phyloP scores from a whole-genome alignment of 2,329 filamentous ascomycete species.

The Seiridium cupressi region DNA sequence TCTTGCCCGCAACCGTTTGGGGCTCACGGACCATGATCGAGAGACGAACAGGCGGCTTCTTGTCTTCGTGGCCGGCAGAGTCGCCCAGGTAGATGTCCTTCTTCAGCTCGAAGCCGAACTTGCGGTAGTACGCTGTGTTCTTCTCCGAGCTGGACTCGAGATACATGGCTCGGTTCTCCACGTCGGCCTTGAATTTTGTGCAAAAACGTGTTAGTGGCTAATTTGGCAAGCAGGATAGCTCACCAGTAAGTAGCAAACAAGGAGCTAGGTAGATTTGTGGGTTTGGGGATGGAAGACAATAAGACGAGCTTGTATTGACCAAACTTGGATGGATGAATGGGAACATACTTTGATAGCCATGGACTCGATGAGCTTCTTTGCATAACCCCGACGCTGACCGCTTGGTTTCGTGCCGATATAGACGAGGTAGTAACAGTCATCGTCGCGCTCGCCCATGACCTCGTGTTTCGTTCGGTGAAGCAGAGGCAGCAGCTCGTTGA shows the following conservation, averaged over 20 bases:
- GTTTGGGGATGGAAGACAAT: too few species aligned
- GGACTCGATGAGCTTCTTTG: constrained; percentile 66
- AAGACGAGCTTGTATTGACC: too few species aligned
- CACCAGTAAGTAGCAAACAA: too few species aligned
- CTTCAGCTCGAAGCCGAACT: constrained; percentile 69
- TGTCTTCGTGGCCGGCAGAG: constrained; percentile 10
- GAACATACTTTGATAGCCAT: constrained; percentile 57
- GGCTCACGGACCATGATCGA: constrained; percentile 84
- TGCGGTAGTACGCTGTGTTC: constrained; percentile 72
- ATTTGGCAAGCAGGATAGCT: too few species aligned
- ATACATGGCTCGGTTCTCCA: constrained; percentile 67
- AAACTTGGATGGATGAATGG: too few species aligned
- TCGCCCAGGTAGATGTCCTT: constrained; percentile 58
- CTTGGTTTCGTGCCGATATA: constrained; percentile 76
- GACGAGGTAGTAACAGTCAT: constrained; percentile 76
- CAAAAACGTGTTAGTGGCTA: too few species aligned
- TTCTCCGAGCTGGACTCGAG: constrained; percentile 71
- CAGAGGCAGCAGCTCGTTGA: constrained; percentile 72
- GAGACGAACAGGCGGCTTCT: constrained; percentile 55
- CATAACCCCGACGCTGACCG: constrained; percentile 71
- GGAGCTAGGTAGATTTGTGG: too few species aligned
- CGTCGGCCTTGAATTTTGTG: constrained; percentile 55
- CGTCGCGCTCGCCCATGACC: constrained; percentile 65
- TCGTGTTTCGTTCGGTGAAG: constrained; percentile 70
- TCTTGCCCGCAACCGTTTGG: constrained; percentile 31